A percentile compares a stretch with the other conserved stretches of the same genome.
Conservation (phyloP, 306 rosid genomes). For the Begonia fuchsioides region DNA sequence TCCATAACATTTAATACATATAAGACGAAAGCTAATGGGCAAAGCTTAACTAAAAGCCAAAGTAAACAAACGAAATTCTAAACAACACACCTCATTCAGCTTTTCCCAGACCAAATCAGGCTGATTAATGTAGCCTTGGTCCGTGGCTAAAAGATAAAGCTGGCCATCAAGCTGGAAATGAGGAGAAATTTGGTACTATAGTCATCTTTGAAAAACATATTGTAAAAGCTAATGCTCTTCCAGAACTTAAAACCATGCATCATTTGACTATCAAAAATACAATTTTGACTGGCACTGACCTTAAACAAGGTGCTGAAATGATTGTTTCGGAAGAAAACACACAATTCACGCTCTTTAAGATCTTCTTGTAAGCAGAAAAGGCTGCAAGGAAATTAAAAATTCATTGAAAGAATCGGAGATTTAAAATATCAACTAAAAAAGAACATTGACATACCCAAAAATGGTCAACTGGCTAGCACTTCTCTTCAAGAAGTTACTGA, state of each 20-base stretch:
- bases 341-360: no score
- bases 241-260: constrained; percentile 1
- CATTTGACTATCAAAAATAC: constrained; percentile 2
- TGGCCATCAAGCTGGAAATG: no score
- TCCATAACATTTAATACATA: no score
- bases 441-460: constrained; percentile 39
- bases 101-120: constrained; percentile 99
- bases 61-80: no score
- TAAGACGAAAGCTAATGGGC: not conserved
- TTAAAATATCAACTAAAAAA: no score
- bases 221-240: constrained; percentile 6
- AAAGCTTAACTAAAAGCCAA: no score
- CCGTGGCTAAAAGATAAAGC: constrained; percentile 95
- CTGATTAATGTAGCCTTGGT: constrained; percentile 94
- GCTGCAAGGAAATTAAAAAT: constrained; percentile 33
- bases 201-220: constrained; percentile 6
- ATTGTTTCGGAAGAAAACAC: no score
- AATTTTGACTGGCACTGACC: constrained; percentile 31
- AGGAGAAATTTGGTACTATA: constrained; percentile 7
- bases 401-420: not conserved
- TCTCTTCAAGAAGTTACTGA: no score
- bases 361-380: no score
- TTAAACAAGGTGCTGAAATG: no score
- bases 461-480: no score
- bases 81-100: constrained; percentile 67